Base-by-base conservation (phyloP, 2,329 filamentous ascomycete genomes). In the Aspergillus sp. region DNA sequence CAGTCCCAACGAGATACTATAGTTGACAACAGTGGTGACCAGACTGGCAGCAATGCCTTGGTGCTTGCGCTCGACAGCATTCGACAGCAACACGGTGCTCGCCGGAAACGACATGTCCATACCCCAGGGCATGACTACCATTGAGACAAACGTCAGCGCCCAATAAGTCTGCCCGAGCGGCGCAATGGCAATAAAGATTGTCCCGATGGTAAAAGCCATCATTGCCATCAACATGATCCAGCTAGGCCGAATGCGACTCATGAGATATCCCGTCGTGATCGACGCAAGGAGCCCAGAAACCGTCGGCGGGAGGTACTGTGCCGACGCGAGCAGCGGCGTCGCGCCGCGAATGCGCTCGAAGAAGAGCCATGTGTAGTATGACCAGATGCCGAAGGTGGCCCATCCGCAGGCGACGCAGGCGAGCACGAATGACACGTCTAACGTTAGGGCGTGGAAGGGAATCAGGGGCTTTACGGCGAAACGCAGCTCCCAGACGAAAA, bases 81-180 rank as follows among this genome's bases (percentile, higher is more conserved):
- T 79, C 26, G 78, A 82, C 8, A 88, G 71, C 26, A 87, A 77
- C 11, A 87, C 63, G 0, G 79, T 85, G 0, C 81, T 82, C 0
- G 83, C 80, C 0, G 85, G 85, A 59, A 86, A 86, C 2, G 76
- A 82, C 77, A 87, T 86, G 63, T 88, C 84, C 79, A 87, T 84
- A 2, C 83, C 83, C 60, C 79, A 84, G 0, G 82, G 79, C 67
- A 82, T 82, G 43, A 88, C 61, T 3, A 87, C 20, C 4, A 82
- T 73, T 3, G 76, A 76, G 9, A 85, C 75, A 61, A 89, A 88
- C 0, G 79, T 75, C 55, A 86, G 80, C 16, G 73, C 74, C 86
- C 86, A 89, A 69, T 88, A 89, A 0, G 71, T 78, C 64, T 87
- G 82, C 4, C 76, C 58, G 0, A 77, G 70, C 0, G 84, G 82